Evolutionary conservation across 768 basidiomycete genomes (phyloP).

Genomic region (Termitomyces sp.): DNA sequence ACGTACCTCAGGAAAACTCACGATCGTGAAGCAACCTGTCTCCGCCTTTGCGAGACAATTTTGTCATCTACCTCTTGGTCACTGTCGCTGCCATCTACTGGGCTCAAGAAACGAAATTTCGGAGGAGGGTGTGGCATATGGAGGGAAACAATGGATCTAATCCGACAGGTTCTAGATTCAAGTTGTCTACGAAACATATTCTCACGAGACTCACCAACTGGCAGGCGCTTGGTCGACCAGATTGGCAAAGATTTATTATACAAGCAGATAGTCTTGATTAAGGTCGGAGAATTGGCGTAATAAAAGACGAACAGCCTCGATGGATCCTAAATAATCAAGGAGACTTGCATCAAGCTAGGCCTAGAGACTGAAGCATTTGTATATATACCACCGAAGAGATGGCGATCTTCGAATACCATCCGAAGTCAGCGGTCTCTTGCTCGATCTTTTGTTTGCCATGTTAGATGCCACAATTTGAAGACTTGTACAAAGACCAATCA

Average conservation of each 20-base stretch:
- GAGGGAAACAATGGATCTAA: not conserved
- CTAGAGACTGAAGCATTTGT: not conserved
- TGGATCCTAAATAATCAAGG: not conserved
- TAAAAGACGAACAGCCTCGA: not conserved
- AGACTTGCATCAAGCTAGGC: too few species aligned
- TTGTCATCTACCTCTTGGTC: slow-evolving; percentile 13
- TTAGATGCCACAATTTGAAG: not conserved
- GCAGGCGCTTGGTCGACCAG: not conserved
- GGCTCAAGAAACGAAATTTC: slow-evolving; percentile 13
- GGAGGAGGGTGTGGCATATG: slow-evolving; percentile 2
- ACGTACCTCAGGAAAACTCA: slow-evolving; percentile 4
- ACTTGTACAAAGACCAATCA: not conserved
- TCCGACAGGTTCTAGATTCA: not conserved
- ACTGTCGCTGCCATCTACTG: slow-evolving; percentile 12
- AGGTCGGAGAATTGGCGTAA: not conserved
- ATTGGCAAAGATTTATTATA: too few species aligned
- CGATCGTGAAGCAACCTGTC: slow-evolving; percentile 15
- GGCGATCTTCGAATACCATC: slow-evolving; percentile 7
- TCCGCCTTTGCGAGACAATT: slow-evolving; percentile 1
- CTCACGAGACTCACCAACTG: not conserved
- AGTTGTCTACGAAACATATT: not conserved
- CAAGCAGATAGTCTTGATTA: not conserved
- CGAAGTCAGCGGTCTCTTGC: slow-evolving; percentile 12
- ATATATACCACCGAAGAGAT: slow-evolving; percentile 7
- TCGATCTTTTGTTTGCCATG: not conserved